These are phyloP conservation scores for Tubosaeta sp. DNA, from an alignment of 768 basidiomycete genomes.

Conservation along the genomic window DNA sequence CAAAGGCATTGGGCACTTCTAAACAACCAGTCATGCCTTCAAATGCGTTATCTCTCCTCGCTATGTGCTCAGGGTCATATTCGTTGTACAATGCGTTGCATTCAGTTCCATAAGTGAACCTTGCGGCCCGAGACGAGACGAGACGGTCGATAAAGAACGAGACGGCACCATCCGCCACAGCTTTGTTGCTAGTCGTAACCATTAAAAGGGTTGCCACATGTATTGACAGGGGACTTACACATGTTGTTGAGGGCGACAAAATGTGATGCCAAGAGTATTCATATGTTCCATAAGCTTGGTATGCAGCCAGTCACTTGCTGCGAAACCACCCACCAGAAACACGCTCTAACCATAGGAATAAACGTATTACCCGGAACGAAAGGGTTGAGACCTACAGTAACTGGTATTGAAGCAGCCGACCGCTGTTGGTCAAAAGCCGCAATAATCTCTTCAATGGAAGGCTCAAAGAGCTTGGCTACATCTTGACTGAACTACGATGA, in stretches of 20 bases:
- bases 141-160: constrained; percentile 40
- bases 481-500: constrained; percentile 25
- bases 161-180: constrained; percentile 48
- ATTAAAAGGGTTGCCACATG: neutral
- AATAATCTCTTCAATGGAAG: constrained; percentile 34
- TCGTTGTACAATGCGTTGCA: neutral
- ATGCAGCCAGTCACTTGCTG: constrained; percentile 21
- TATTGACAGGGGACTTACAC: neutral
- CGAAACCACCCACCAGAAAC: constrained; percentile 51
- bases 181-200: constrained; percentile 33
- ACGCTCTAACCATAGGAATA: constrained; percentile 21
- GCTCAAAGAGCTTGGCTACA: constrained; percentile 39
- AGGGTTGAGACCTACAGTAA: constrained; percentile 22
- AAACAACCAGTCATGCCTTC: neutral
- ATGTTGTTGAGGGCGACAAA: neutral
- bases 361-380: neutral
- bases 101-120: constrained; percentile 36
- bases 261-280: neutral
- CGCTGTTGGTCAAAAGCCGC: constrained; percentile 32
- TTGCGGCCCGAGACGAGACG: constrained; percentile 42
- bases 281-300: neutral
- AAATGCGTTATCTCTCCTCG: neutral
- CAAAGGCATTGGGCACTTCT: neutral
- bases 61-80: neutral
- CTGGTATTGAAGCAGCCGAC: constrained; percentile 6